Base-by-base conservation (phyloP, 2,329 filamentous ascomycete species). In the Aspergillus viridinutans region DNA sequence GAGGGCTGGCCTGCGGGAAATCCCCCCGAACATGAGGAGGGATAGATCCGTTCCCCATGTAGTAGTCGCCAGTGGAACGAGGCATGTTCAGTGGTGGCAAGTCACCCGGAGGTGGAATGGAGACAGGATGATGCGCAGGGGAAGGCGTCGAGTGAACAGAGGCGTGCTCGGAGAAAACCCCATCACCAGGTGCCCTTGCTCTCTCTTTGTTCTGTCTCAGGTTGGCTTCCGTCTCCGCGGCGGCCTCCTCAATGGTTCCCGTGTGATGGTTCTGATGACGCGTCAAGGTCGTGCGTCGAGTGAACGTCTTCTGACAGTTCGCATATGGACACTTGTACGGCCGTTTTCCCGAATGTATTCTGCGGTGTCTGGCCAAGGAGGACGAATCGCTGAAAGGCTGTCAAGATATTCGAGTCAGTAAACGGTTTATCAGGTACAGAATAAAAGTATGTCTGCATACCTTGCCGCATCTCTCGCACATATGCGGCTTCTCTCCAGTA, bases 251-350 rank as follows among this genome's bases (percentile, higher is more conserved):
- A 17, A 97, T 90, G 0, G 92, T 97, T 45, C 93, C 94, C 21
- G 90, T 95, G 74, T 97, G 94, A 68, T 96, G 90, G 66, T 96
- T 96, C 76, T 97, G 92, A 72, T 99, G 94, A 52, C 94, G 86
- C 2, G 93, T 99, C 60, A 99, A 80, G 2, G 94, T 97, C 0
- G 94, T 97, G 62, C 93, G 89, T 56, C 94, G 88, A 9, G 94
- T 99, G 70, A 99, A 99, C 0, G 93, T 97, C 83, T 97, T 97
- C 72, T 97, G 92, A 75, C 94, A 99, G 73, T 97, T 92, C 58
- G 92, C 92, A 68, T 94, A 97, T 1, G 92, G 92, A 76, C 94
- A 99, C 75, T 96, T 96, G 80, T 97, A 99, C 1, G 94, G 94
- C 51, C 94, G 84, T 76, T 94, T 96, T 58, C 94, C 94, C 3